A percentile compares a stretch with the other conserved stretches of the same genome.
These are phyloP conservation scores for Ananas comosus DNA, from an alignment of 176 grass and related monocot genomes.

Conservation along the genomic window DNA sequence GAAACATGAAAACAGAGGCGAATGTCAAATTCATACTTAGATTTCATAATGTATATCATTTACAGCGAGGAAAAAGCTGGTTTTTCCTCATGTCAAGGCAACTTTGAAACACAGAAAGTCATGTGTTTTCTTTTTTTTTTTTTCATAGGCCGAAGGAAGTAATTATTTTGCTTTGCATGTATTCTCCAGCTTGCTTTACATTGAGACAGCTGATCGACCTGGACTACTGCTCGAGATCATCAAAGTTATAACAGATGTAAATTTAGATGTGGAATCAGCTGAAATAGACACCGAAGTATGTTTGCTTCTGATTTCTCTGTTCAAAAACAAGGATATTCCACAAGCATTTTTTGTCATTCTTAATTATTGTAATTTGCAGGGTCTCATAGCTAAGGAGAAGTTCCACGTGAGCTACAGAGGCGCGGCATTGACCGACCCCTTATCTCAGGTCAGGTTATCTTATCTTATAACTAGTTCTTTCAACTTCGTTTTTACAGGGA, in stretches of 20 bases:
- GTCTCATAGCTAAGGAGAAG: slow-evolving; percentile 86
- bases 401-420: slow-evolving; percentile 98
- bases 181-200: slow-evolving; percentile 63
- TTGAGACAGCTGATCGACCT: slow-evolving; percentile 95
- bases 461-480: slow-evolving; percentile 9
- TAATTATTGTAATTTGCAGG: slow-evolving; percentile 37
- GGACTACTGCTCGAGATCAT: slow-evolving; percentile 75
- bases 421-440: slow-evolving; percentile 68
- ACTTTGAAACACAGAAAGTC: too few relatives aligned
- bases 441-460: slow-evolving; percentile 60
- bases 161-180: slow-evolving; percentile 11
- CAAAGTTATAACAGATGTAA: slow-evolving; percentile 69
- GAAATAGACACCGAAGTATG: slow-evolving; percentile 94
- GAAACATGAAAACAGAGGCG: too few relatives aligned
- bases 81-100: too few relatives aligned
- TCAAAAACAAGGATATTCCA: not conserved
- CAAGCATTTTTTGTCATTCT: slow-evolving; percentile 1
- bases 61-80: too few relatives aligned
- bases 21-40: not conserved
- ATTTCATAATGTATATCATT: not conserved
- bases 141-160: not conserved
- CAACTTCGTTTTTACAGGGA: too few relatives aligned
- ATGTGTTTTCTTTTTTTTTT: slow-evolving; percentile 2
- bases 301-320: not conserved
- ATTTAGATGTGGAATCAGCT: slow-evolving; percentile 82